phyloP scores from a whole-genome alignment of 306 rosid species.

The Abrus precatorius region DNA sequence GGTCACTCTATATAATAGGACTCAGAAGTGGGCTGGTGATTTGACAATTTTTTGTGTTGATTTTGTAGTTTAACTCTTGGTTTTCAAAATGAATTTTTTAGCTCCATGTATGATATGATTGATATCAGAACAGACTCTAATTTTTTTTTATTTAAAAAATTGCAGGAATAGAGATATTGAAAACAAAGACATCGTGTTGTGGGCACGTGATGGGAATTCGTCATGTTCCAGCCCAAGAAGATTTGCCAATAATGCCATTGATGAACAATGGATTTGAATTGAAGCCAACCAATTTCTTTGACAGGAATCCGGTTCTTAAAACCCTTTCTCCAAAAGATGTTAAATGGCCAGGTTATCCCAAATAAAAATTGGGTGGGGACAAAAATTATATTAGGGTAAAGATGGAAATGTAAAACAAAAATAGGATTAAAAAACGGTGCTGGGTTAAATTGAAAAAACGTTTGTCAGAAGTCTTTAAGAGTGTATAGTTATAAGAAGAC shows the following conservation, averaged over 20 bases:
- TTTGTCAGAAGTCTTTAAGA: no score
- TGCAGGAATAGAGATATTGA: conserved; percentile 56
- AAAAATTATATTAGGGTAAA: no score
- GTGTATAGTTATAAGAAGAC: no score
- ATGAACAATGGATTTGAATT: conserved; percentile 64
- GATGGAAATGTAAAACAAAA: no score
- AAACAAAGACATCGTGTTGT: conserved; percentile 62
- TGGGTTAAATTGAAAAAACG: no score
- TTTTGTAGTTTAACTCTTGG: background rate
- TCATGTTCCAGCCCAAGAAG: conserved; percentile 77
- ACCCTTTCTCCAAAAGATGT: conserved; percentile 44
- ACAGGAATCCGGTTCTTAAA: conserved; percentile 71
- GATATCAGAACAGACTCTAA: background rate
- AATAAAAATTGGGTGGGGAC: background rate
- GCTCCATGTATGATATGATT: background rate
- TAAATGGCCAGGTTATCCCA: conserved; percentile 47
- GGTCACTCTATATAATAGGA: conserved; percentile 68
- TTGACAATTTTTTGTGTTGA: background rate
- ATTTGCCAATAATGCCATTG: conserved; percentile 73
- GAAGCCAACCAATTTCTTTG: conserved; percentile 78
- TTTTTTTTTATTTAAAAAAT: background rate
- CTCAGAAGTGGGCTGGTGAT: conserved; percentile 73
- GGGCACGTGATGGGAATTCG: conserved; percentile 77
- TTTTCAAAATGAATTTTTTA: background rate
- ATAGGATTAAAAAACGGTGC: no score